Evolutionary conservation across 371 early-diverging fungal species (phyloP).

Genomic region (Choanephora cucurbitarum): DNA sequence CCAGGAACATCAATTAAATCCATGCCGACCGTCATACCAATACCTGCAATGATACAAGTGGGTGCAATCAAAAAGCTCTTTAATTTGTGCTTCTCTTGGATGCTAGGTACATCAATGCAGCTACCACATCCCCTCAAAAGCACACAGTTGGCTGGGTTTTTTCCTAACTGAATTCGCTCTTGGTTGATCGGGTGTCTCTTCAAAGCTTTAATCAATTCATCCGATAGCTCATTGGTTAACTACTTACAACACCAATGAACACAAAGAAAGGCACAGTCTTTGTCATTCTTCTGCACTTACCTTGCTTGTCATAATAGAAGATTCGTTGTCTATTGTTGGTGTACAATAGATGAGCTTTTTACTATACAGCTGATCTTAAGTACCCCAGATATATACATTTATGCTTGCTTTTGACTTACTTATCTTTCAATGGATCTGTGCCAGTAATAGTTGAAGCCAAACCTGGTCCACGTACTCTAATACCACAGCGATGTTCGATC

Average conservation of each 20-base stretch:
- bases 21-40: slow-evolving; percentile 53
- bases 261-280: background rate
- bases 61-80: slow-evolving; percentile 56
- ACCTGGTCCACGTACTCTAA: slow-evolving; percentile 50
- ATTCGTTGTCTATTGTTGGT: slow-evolving; percentile 37
- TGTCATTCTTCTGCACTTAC: slow-evolving; percentile 23
- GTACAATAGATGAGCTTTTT: slow-evolving; percentile 38
- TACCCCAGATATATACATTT: background rate
- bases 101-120: slow-evolving; percentile 48
- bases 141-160: slow-evolving; percentile 52
- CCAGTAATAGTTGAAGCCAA: slow-evolving; percentile 53
- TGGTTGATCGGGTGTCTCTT: slow-evolving; percentile 46
- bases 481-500: slow-evolving; percentile 51
- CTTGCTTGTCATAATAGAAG: slow-evolving; percentile 46
- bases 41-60: slow-evolving; percentile 59
- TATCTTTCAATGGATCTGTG: slow-evolving; percentile 59
- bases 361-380: slow-evolving; percentile 15
- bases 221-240: slow-evolving; percentile 52
- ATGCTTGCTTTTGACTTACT: slow-evolving; percentile 27
- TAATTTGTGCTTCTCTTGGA: slow-evolving; percentile 42
- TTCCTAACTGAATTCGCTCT: slow-evolving; percentile 32
- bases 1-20: slow-evolving; percentile 44
- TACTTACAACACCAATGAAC: too few species aligned
- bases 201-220: slow-evolving; percentile 30
- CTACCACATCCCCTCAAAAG: slow-evolving; percentile 51